Conservation (phyloP, 2,329 filamentous ascomycete genomes). For the Calonectria fujianensis region DNA sequence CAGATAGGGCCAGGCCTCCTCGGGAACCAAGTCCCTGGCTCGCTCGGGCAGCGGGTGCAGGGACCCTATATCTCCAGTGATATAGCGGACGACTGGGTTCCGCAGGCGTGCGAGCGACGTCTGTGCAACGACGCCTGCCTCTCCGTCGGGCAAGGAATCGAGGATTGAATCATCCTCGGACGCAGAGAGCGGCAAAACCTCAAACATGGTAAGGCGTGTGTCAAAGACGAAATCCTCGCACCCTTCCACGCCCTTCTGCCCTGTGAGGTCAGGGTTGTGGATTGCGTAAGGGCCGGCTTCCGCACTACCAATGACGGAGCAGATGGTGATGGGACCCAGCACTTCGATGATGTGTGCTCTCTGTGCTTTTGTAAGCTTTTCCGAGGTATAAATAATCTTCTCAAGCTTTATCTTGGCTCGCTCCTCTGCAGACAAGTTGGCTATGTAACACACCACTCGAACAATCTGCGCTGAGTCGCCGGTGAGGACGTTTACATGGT, state of each 20-base stretch:
- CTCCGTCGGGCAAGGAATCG: constrained; percentile 54
- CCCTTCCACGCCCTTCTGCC: constrained; percentile 9
- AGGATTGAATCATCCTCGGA: constrained; percentile 20
- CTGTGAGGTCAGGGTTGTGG: constrained; percentile 56
- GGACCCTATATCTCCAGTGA: constrained; percentile 65
- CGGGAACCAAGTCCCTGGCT: constrained; percentile 43
- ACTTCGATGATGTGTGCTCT: constrained; percentile 55
- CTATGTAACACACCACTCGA: constrained; percentile 60
- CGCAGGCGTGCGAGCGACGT: constrained; percentile 64
- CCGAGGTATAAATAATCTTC: constrained; percentile 68
- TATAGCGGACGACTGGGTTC: constrained; percentile 66
- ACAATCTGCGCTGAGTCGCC: constrained; percentile 64
- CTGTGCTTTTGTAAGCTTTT: constrained; percentile 60
- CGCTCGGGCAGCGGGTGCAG: constrained; percentile 59
- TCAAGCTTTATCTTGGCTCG: constrained; percentile 55
- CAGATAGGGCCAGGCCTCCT: constrained; percentile 51
- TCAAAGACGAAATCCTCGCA: constrained; percentile 63
- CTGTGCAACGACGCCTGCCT: constrained; percentile 63
- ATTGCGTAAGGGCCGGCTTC: constrained; percentile 65
- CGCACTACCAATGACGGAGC: constrained; percentile 64
- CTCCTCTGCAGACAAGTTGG: constrained; percentile 50
- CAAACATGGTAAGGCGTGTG: constrained; percentile 59
- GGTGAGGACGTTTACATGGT: constrained; percentile 61
- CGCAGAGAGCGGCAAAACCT: constrained; percentile 58
- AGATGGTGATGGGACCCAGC: constrained; percentile 60